Percentiles rank a stretch among this genome's conserved stretches.
Evolutionary conservation across 805 yeast species (phyloP).

Genomic region (Diddensiella caesifluorescens): DNA sequence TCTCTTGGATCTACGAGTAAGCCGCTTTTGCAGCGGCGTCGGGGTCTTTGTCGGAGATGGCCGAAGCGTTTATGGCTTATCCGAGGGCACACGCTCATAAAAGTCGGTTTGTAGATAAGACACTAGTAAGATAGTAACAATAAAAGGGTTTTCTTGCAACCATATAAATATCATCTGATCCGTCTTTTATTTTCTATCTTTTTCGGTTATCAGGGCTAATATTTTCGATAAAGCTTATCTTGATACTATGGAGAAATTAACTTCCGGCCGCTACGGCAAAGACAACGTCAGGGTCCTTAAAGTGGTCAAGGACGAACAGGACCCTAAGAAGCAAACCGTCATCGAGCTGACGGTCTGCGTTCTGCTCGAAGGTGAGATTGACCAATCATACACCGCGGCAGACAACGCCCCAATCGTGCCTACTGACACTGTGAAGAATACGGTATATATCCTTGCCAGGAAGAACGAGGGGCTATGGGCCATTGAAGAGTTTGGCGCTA

Average conservation of each 20-base stretch:
- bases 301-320: conserved; percentile 69
- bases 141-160: too few relatives aligned
- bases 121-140: too few relatives aligned
- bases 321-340: conserved; percentile 73
- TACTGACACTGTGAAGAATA: conserved; percentile 90
- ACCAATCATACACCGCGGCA: conserved; percentile 76
- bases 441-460: conserved; percentile 77
- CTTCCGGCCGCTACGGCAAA: conserved; percentile 72
- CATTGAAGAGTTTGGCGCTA: conserved; percentile 83
- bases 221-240: too few relatives aligned
- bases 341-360: conserved; percentile 80
- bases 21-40: not conserved
- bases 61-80: too few relatives aligned
- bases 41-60: too few relatives aligned
- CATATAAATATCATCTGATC: too few relatives aligned
- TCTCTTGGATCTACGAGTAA: conserved; percentile 94
- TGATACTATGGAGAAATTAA: too few relatives aligned
- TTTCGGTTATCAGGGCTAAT: too few relatives aligned
- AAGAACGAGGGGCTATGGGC: conserved; percentile 83
- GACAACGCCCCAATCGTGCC: conserved; percentile 89
- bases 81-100: too few relatives aligned
- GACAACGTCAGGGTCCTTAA: conserved; percentile 89
- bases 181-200: too few relatives aligned
- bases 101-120: too few relatives aligned
- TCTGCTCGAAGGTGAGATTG: conserved; percentile 73